phyloP scores from a whole-genome alignment of 2,329 filamentous ascomycete genomes.

The Colletotrichum destructivum region DNA sequence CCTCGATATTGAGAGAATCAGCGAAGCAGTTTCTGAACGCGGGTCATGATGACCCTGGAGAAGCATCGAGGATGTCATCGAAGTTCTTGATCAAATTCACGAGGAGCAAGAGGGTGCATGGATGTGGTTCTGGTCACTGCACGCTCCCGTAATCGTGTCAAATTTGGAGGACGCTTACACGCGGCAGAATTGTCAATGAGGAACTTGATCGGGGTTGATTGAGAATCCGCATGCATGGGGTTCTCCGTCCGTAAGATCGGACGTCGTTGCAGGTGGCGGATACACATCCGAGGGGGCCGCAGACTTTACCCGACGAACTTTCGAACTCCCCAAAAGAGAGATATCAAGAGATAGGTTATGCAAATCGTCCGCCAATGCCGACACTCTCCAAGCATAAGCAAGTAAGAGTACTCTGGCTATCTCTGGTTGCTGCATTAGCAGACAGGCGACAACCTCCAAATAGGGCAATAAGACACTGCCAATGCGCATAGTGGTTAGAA shows the following conservation, averaged over 20 bases:
- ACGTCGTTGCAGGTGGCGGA: not conserved
- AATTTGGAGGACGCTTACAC: not conserved
- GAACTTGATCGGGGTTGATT: not conserved
- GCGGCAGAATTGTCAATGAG: not conserved
- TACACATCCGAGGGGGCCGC: slow-evolving; percentile 9
- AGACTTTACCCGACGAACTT: slow-evolving; percentile 7
- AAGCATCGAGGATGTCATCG: not conserved
- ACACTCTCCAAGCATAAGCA: not conserved
- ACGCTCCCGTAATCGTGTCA: too few relatives aligned
- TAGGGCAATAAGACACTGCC: not conserved
- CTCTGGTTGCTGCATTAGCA: not conserved
- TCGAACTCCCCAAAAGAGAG: not conserved
- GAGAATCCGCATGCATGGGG: not conserved
- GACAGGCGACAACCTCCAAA: too few relatives aligned
- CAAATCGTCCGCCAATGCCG: not conserved
- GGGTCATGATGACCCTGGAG: not conserved
- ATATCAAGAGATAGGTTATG: not conserved
- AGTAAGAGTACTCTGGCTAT: too few relatives aligned
- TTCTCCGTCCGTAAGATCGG: slow-evolving; percentile 11
- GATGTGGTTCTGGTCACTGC: not conserved
- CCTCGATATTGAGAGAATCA: too few relatives aligned
- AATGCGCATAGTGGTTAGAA: too few relatives aligned
- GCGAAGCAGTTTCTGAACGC: too few relatives aligned
- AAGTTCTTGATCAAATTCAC: not conserved
- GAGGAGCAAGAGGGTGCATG: too few relatives aligned